Base-by-base conservation (phyloP, 2,329 filamentous ascomycete species). In the Fusarium tjaetaba region DNA sequence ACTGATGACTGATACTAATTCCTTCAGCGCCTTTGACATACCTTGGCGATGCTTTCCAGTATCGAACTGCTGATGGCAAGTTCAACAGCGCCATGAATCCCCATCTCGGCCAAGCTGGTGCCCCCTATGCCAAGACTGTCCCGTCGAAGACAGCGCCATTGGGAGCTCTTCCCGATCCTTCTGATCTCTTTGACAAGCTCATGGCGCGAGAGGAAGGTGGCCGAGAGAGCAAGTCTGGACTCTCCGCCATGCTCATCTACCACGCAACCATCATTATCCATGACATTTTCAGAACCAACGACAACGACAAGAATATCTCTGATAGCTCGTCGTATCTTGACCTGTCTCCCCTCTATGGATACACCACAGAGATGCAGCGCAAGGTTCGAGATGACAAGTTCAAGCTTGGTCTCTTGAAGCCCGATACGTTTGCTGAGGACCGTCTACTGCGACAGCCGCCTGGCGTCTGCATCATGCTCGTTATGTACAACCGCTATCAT, bases 401-500 rank as follows among this genome's bases (percentile, higher is more conserved):
- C 63, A 80, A 80, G 42, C 69, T 79, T 15, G 84, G 84, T 14
- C 70, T 81, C 11, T 76, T 85, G 7, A 84, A 85, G 65, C 87
- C 90, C 2, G 92, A 94, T 74, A 85, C 85, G 10, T 94, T 91
- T 73, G 87, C 90, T 3, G 91, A 93, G 75, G 89, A 90, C 77
- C 85, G 92, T 53, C 81, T 93, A 1, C 80, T 90, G 18, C 88
- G 88, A 5, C 89, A 92, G 73, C 92, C 92, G 0, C 90, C 92
- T 0, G 91, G 91, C 9, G 90, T 91, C n/a, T 86, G 88, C 46
- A 89, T 92, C 3, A 79, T 93, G n/a, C 80, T 93, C 6, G 88
- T 94, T 76, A 92, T 93, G 90, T 90, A 93, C 80, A 91, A 90
- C 75, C 86, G 89, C 9, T 96, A 95, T 81, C 94, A 97, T 82